A percentile compares a stretch with the other conserved stretches of the same genome.
Conservation (phyloP, 202 grass and related monocot species). For the Hordeum pubiflorum region DNA sequence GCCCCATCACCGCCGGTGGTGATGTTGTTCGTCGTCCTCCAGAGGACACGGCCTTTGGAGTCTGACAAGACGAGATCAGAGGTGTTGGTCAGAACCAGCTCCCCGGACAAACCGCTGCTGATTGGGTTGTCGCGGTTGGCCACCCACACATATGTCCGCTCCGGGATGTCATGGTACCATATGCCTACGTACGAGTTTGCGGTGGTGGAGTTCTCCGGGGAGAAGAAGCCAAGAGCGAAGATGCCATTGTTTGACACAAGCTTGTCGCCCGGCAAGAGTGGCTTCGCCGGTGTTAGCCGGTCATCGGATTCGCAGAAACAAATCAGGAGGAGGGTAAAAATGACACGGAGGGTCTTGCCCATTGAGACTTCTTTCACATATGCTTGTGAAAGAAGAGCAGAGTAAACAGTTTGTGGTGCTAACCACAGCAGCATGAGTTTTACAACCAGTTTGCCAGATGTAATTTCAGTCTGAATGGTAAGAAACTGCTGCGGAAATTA, state of each 20-base stretch:
- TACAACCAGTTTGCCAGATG: no score
- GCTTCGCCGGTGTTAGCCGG: slow-evolving; percentile 1
- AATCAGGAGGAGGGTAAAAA: background rate
- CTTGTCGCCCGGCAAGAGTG: background rate
- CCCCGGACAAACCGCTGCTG: background rate
- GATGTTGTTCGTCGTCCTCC: slow-evolving; percentile 4
- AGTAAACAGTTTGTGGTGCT: background rate
- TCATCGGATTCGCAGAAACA: slow-evolving; percentile 17
- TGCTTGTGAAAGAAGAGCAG: background rate
- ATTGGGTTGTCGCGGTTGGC: slow-evolving; percentile 56
- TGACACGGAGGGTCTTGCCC: background rate
- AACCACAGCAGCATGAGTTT: no score
- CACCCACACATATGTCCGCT: slow-evolving; percentile 39
- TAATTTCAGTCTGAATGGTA: no score
- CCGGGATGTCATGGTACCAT: slow-evolving; percentile 39
- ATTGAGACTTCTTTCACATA: background rate
- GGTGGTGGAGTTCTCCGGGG: background rate
- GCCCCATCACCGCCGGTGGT: background rate
- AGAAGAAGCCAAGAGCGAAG: slow-evolving; percentile 50
- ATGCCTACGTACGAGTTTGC: slow-evolving; percentile 31
- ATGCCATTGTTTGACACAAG: slow-evolving; percentile 17
- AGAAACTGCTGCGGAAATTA: background rate
- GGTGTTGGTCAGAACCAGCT: slow-evolving; percentile 14
- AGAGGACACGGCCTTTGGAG: background rate
- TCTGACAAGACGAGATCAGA: slow-evolving; percentile 26